Conservation (phyloP, 108 stramenopile genomes). For the Cyclotella choctawhatcheeana region DNA sequence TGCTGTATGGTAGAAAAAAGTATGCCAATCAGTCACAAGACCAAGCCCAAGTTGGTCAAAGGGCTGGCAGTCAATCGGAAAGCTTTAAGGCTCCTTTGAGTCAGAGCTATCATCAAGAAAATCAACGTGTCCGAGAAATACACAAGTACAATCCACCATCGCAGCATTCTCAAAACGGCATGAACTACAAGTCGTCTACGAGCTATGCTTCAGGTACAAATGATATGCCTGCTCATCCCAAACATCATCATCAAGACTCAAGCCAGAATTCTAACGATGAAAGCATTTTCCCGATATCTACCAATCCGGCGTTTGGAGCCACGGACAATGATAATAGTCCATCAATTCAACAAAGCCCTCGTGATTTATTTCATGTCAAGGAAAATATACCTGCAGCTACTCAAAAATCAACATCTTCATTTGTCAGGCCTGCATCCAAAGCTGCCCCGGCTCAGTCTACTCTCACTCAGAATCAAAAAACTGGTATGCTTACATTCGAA, state of each 20-base stretch:
- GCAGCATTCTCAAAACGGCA: constrained; percentile 3
- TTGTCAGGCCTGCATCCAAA: constrained; percentile 3
- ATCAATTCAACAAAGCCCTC: neutral
- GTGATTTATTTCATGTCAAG: constrained; percentile 11
- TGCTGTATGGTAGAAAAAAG: neutral
- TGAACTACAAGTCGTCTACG: neutral
- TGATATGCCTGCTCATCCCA: neutral
- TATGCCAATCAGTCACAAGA: neutral
- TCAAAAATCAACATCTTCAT: neutral
- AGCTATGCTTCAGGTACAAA: neutral
- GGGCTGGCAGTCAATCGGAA: neutral
- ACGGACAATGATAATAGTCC: neutral
- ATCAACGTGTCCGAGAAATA: too few relatives aligned
- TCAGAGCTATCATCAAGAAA: neutral
- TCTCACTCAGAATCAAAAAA: constrained; percentile 5
- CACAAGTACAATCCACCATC: neutral
- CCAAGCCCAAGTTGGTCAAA: neutral
- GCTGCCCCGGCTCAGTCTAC: constrained; percentile 8
- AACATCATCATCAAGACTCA: neutral
- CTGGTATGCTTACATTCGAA: neutral
- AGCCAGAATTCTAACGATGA: constrained; percentile 7
- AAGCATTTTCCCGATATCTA: neutral
- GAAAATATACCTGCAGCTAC: neutral
- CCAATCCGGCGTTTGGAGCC: neutral
- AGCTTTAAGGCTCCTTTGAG: neutral